Evolutionary conservation across 495 filamentous ascomycete species (phyloP), one percentile per base, ranked within the genome.

Genomic region (Recurvomyces mirabilis): DNA sequence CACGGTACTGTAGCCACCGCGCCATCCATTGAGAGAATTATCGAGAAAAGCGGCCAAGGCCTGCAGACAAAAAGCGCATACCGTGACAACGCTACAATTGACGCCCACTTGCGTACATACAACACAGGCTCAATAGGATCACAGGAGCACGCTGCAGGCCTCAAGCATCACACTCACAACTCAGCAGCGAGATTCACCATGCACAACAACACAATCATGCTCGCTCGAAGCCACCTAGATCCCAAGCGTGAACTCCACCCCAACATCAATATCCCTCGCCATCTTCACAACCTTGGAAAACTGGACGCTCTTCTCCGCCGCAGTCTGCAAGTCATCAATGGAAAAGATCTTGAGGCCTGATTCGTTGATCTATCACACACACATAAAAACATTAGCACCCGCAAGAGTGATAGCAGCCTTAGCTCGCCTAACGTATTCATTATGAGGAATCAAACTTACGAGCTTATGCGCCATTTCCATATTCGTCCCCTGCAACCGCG

Each of bases 331-430:
- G 69, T 98, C 93, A 59, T 98, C 91, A 51, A 98, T 95, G 42
- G 84, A 93, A 74, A 98, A 98, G 68, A 98, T 98, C 80, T 96
- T 98, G 57, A 96, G 75, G 52, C 93, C 91, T 37, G 87, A 93
- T 57, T 96, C 87, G 70, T 94, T 93, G 70, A 98, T 87, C 43
- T 75, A 78, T 46, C 25, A 39, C 6, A 21, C 15, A 6, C 13
- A 29, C n/a, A 21, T 47, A 14, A 52, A 38, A 22, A n/a, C 36
- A 20, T n/a, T 29, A n/a, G 7, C 7, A 29, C 26, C 7, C n/a
- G 26, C 26, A 29, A n/a, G 26, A 29, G n/a, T n/a, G n/a, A n/a
- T n/a, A n/a, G n/a, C n/a, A n/a, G n/a, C n/a, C n/a, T n/a, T 12
- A 13, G 7, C 10, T 24, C 12, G 17, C 13, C 11, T 29, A 19